Evolutionary conservation across 768 basidiomycete genomes (phyloP).

Genomic region (Podaxis rugospora): DNA sequence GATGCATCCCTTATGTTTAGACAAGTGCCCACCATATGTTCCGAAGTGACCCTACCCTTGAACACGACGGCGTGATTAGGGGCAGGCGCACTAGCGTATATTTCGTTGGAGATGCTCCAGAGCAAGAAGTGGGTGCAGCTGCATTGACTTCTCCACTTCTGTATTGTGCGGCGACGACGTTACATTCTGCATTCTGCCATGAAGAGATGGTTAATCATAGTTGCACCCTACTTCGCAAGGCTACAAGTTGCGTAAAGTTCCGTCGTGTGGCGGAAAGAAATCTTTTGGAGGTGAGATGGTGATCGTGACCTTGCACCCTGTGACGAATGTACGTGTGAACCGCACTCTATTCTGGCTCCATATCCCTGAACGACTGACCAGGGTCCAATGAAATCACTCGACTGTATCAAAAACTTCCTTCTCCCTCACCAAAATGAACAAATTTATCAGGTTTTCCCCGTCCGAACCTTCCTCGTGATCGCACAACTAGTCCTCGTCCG

Average conservation of each 20-base stretch:
- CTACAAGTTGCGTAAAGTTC: not conserved
- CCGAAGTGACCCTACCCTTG: not conserved
- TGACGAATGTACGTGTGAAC: constrained; percentile 7
- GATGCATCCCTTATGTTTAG: not conserved
- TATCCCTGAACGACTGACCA: not conserved
- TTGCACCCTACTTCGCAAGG: not conserved
- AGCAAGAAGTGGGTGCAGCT: not conserved
- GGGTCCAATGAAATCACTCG: constrained; percentile 2
- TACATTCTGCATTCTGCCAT: not conserved
- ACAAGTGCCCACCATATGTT: not conserved
- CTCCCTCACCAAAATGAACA: not conserved
- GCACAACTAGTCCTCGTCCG: not conserved
- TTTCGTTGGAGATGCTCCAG: not conserved
- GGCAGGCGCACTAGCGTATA: not conserved
- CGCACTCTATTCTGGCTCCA: not conserved
- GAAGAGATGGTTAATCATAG: constrained; percentile 4
- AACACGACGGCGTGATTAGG: not conserved
- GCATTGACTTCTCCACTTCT: not conserved
- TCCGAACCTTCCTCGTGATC: not conserved
- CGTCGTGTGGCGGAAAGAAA: not conserved
- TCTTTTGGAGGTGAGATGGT: not conserved
- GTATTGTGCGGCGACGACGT: not conserved
- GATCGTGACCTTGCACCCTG: constrained; percentile 4
- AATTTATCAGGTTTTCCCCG: constrained; percentile 2
- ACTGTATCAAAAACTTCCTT: not conserved